These are phyloP conservation scores for Cutaneotrichosporon curvatum DNA, from an alignment of 1,284 basidiomycete species.

Conservation along the genomic window DNA sequence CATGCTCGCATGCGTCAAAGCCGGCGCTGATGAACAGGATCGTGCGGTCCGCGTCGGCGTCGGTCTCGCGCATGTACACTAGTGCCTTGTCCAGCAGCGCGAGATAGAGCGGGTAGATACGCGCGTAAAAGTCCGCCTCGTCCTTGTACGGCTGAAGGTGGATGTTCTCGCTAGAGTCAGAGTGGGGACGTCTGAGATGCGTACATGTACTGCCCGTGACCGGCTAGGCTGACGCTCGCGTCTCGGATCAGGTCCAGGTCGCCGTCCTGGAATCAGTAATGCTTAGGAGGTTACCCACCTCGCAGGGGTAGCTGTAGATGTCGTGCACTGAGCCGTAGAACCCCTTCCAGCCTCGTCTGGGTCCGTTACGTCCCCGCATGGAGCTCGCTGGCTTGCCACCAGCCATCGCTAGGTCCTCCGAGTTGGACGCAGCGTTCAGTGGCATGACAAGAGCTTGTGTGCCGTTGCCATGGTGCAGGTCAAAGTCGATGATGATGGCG, in stretches of 20 bases:
- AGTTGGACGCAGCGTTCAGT: conserved; percentile 79
- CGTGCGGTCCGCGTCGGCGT: conserved; percentile 60
- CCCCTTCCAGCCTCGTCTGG: conserved; percentile 56
- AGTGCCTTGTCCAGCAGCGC: conserved; percentile 64
- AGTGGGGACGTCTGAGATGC: conserved; percentile 2
- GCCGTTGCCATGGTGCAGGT: conserved; percentile 91
- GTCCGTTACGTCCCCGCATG: conserved; percentile 41
- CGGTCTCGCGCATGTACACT: conserved; percentile 63
- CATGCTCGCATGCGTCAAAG: conserved; percentile 90
- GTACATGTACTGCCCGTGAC: conserved; percentile 77
- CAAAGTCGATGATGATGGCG: conserved; percentile 84
- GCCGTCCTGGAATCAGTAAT: conserved; percentile 58
- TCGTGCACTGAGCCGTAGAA: conserved; percentile 90
- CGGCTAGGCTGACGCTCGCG: conserved; percentile 70
- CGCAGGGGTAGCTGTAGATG: conserved; percentile 80
- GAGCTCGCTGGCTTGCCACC: conserved; percentile 41
- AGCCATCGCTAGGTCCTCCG: conserved; percentile 55
- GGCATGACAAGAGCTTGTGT: conserved; percentile 87
- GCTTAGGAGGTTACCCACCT: conserved; percentile 50
- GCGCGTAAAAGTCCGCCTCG: conserved; percentile 68
- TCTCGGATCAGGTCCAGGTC: conserved; percentile 70
- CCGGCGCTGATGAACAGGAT: conserved; percentile 72
- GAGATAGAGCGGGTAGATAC: conserved; percentile 68
- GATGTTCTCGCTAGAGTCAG: conserved; percentile 59
- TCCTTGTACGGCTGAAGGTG: conserved; percentile 72